Conservation (phyloP, 2,329 filamentous ascomycete genomes). For the Clonostachys byssicola region DNA sequence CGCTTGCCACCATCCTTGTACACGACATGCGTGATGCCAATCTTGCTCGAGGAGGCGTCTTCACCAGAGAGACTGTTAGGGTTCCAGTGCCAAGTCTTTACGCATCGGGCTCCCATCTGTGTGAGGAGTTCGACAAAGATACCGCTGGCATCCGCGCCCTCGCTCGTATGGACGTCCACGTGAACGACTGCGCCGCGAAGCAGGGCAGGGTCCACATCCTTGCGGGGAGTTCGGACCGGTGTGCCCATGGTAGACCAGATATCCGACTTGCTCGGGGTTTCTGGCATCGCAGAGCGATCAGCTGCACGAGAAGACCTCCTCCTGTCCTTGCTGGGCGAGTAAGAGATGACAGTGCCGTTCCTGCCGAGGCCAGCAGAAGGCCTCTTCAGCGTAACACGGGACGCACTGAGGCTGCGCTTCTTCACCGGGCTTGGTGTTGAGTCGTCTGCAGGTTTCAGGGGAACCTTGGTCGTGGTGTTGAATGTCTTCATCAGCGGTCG, state of each 20-base stretch:
- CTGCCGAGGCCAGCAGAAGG: constrained; percentile 35
- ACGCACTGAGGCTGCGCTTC: constrained; percentile 45
- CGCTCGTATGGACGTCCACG: constrained; percentile 79
- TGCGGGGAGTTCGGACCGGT: constrained; percentile 51
- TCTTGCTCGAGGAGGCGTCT: constrained; percentile 39
- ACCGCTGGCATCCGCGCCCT: constrained; percentile 76
- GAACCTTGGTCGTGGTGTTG: constrained; percentile 74
- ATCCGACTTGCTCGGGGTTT: constrained; percentile 35
- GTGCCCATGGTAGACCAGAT: constrained; percentile 51
- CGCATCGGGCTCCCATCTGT: constrained; percentile 77
- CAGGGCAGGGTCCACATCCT: constrained; percentile 46
- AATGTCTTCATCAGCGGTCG: constrained; percentile 39
- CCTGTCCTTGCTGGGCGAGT: constrained; percentile 43
- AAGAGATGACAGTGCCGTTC: constrained; percentile 49
- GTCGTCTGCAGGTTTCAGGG: constrained; percentile 65
- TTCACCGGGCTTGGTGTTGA: constrained; percentile 42
- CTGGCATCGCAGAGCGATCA: neutral
- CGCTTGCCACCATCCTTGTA: constrained; percentile 82
- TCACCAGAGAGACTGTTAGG: constrained; percentile 31
- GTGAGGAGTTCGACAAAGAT: constrained; percentile 76
- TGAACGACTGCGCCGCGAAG: constrained; percentile 73
- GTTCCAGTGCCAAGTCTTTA: constrained; percentile 75
- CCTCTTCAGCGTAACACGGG: constrained; percentile 38
- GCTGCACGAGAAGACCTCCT: constrained; percentile 8
- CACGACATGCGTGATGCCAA: constrained; percentile 83